Base-by-base conservation (phyloP, 192 early-diverging fungal species). In the Coemansia sp. region DNA sequence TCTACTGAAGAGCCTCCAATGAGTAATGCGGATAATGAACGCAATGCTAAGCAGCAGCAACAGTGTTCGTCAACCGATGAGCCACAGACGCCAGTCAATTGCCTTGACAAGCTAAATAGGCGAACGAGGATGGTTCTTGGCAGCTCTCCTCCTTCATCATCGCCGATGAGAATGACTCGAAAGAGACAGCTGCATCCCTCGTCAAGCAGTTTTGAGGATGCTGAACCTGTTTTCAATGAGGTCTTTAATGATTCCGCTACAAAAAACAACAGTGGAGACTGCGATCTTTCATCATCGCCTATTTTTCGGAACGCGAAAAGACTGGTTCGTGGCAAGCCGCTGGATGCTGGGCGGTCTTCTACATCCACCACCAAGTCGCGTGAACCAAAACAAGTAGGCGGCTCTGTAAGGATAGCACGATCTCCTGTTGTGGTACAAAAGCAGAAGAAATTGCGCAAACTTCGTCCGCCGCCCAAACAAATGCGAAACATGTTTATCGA, bases 401-500 rank as follows among this genome's bases (percentile, higher is more conserved):
- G 50, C 6, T 53, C 50, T 6, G 19, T 5, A 21, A 21, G 2
- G 50, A 18, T 11, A 11, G 7, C 50, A 53, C 19, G 5, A 5
- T 23, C 21, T 21, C 50, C 50, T 53, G 19, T 23, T 1, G 9
- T 0, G 50, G 19, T 9, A 18, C 50, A 21, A 11, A 19, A 21
- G 50, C 50, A 53, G 21, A 53, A 10, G 19, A 53, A 53, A 21
- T 18, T 7, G 50, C 50, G 63, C 39, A 68, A 49, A 37, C 61
- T 67, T 56, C 60, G 69, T 37, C 56, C 18, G 41, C 48, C 54
- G 63, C 65, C 69, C 0, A 56, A 48, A 50, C 71, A 56, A 11
- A 21, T 45, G 3, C 56, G 41, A 18, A 75, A 73, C 47, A 58
- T 43, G 56, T 83, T 83, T 66, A 61, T 83, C 16, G 81, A 83